Percentiles rank a stretch among this genome's conserved stretches.
These are phyloP conservation scores for Pichia rugopelliculosa DNA, from an alignment of 805 yeast species.

Conservation along the genomic window DNA sequence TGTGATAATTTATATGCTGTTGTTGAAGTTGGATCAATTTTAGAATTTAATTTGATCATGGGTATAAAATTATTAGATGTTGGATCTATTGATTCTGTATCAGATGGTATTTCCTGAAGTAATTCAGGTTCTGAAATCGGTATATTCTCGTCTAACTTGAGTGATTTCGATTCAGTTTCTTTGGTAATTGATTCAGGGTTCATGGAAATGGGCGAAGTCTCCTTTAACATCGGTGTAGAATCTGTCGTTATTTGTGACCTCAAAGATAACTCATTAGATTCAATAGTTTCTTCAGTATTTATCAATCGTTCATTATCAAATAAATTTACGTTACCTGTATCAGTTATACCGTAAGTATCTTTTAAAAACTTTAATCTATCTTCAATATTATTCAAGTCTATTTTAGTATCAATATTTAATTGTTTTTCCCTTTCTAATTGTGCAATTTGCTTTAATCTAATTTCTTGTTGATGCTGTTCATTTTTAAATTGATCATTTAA, in stretches of 20 bases:
- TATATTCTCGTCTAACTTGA: too few species aligned
- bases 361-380: neutral
- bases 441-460: neutral
- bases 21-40: neutral
- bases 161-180: neutral
- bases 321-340: neutral
- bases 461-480: neutral
- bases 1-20: constrained; percentile 9
- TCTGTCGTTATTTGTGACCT: neutral
- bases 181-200: neutral
- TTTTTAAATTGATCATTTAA: neutral
- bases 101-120: neutral
- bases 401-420: neutral
- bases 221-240: neutral
- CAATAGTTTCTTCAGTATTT: neutral
- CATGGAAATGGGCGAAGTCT: neutral
- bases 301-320: neutral
- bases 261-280: neutral
- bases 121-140: neutral
- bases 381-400: neutral
- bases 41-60: neutral
- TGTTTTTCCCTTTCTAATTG: neutral
- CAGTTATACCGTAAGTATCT: neutral
- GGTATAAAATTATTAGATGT: neutral
- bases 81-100: neutral